These are phyloP conservation scores for Penicillium soppii DNA, from an alignment of 495 filamentous ascomycete species.

Conservation along the genomic window DNA sequence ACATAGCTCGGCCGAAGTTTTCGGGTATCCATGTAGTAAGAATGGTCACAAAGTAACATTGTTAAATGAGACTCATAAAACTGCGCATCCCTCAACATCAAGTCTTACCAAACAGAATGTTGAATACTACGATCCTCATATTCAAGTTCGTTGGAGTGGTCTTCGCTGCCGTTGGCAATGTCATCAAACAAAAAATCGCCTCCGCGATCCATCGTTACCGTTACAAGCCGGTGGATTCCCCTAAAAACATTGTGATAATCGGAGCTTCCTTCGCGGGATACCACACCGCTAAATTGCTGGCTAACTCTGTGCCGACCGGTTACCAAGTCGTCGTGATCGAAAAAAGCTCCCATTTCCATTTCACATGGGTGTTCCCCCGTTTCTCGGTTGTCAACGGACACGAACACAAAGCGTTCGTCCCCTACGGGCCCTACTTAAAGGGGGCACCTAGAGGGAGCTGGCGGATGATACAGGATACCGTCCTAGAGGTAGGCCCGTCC, in stretches of 20 bases:
- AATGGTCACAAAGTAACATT: neutral
- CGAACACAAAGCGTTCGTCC: slow-evolving; percentile 49
- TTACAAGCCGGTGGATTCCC: neutral
- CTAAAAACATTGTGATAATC: slow-evolving; percentile 50
- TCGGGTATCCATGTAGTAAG: neutral
- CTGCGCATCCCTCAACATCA: neutral
- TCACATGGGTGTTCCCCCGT: slow-evolving; percentile 52
- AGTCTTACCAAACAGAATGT: neutral
- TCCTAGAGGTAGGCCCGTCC: no score
- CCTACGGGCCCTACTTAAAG: slow-evolving; percentile 27
- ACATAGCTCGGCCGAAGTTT: neutral
- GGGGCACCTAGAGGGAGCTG: slow-evolving; percentile 39
- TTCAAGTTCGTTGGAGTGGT: neutral
- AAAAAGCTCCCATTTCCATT: slow-evolving; percentile 59
- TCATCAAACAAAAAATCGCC: neutral
- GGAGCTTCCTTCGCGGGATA: slow-evolving; percentile 58
- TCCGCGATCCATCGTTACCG: neutral
- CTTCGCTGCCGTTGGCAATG: neutral
- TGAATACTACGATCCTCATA: neutral
- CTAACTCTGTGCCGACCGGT: slow-evolving; percentile 43
- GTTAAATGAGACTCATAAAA: neutral
- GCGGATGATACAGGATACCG: slow-evolving; percentile 32
- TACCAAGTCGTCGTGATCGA: slow-evolving; percentile 57
- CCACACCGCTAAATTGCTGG: slow-evolving; percentile 43
- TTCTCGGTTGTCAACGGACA: slow-evolving; percentile 36